Evolutionary conservation across 164 flowering plant species (phyloP).

Genomic region (Platanus orientalis): DNA sequence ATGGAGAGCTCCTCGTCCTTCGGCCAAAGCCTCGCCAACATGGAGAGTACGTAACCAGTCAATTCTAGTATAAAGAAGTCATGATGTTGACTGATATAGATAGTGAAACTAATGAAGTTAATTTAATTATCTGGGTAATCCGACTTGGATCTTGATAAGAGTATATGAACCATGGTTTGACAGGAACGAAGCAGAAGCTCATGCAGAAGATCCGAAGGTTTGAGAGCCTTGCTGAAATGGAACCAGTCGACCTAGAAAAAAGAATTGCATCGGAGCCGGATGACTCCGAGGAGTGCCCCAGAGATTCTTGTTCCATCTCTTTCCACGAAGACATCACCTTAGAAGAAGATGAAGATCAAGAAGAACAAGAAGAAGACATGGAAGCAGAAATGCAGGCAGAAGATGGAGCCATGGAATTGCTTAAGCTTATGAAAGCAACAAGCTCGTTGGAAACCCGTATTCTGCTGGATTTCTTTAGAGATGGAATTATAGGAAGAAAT

Average conservation of each 20-base stretch:
- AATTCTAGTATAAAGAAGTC: background rate
- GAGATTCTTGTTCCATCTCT: too few relatives aligned
- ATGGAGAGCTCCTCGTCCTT: constrained; percentile 25
- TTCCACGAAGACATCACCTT: too few relatives aligned
- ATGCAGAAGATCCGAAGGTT: constrained; percentile 38
- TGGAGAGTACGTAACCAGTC: constrained; percentile 34
- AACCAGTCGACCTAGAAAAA: constrained; percentile 49
- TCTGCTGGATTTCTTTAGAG: constrained; percentile 44
- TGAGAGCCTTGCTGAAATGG: constrained; percentile 41
- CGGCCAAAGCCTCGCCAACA: constrained; percentile 24
- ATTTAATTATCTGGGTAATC: too few relatives aligned
- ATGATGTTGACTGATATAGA: too few relatives aligned
- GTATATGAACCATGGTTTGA: too few relatives aligned
- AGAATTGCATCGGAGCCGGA: constrained; percentile 31
- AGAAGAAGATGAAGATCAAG: constrained; percentile 14
- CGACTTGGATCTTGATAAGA: too few relatives aligned
- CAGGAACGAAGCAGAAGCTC: constrained; percentile 42
- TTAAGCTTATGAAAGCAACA: constrained; percentile 28
- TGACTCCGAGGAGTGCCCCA: constrained; percentile 21
- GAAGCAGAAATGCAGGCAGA: too few relatives aligned
- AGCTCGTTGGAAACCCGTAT: constrained; percentile 18
- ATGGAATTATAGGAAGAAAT: constrained; percentile 18
- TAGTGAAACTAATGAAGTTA: too few relatives aligned
- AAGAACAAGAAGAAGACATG: constrained; percentile 2
- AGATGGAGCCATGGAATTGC: constrained; percentile 27